Conservation (phyloP, 2,329 filamentous ascomycete species). For the Aspergillus glaucus region DNA sequence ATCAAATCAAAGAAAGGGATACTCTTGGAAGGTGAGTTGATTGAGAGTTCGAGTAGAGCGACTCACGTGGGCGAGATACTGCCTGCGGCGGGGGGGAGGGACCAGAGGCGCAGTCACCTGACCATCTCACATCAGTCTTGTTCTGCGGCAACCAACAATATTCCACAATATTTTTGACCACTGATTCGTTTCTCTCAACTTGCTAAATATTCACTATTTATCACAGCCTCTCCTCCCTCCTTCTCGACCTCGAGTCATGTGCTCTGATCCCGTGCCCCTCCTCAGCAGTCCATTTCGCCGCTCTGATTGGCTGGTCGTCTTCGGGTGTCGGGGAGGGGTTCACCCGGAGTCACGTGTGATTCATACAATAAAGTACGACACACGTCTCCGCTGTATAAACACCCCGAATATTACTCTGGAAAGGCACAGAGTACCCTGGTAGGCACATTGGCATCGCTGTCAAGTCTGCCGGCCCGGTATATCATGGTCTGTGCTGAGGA, state of each 20-base stretch:
- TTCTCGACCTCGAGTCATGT: neutral
- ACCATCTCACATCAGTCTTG: neutral
- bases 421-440: neutral
- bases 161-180: neutral
- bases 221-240: neutral
- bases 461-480: neutral
- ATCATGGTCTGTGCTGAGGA: no score
- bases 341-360: neutral
- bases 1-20: neutral
- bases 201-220: neutral
- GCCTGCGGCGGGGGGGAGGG: neutral
- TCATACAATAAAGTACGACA: no score
- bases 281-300: neutral
- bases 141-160: neutral
- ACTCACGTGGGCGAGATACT: neutral
- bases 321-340: neutral
- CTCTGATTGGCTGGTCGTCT: neutral
- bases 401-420: neutral
- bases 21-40: neutral
- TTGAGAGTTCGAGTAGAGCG: slow-evolving; percentile 1
- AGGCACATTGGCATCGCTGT: neutral
- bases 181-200: neutral
- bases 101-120: neutral
- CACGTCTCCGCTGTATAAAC: no score
- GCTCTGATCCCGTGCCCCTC: neutral